Evolutionary conservation across 371 early-diverging fungal species (phyloP), one percentile per base, ranked within the genome.

Genomic region (Catenaria anguillulae): DNA sequence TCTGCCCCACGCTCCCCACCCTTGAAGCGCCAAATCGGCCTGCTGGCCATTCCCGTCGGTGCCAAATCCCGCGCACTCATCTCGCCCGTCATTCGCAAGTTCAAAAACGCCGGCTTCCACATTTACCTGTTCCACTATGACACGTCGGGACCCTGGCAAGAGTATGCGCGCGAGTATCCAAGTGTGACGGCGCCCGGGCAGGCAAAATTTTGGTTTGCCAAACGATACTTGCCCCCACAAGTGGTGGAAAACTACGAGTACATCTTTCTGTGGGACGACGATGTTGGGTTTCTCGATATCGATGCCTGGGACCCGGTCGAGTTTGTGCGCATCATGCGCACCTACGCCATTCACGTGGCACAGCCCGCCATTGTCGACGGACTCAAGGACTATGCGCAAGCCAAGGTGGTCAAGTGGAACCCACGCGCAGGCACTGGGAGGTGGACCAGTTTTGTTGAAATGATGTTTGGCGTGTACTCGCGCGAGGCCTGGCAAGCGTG

Each of bases 151-250:
- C 24, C 31, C 6, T 40, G 40, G 40, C 43, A 34, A 8, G 24
- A 8, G 21, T 40, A 12, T 19, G 34, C 31, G 17, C 1, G 13
- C 6, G 58, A 29, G 36, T 10, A 5, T 10, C 17, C 40, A 40
- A 40, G n/a, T n/a, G n/a, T 17, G 10, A 10, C 10, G 2, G 58
- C 21, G 26, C 24, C 21, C 21, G 13, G 37, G 29, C 58, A 58
- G 42, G 19, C 58, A 34, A 58, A 58, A 31, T 58, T 58, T 36
- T 58, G 58, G 58, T 58, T 34, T 19, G 58, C 58, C 21, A 58
- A 58, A 21, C 58, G 58, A 36, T 58, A 33, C 43, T 23, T 58
- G 36, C 31, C 58, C 19, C 58, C 58, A 6, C 17, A 33, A 13
- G 29, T 58, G n/a, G 58, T 33, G 35, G 12, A 33, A 12, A 21